A percentile compares a stretch with the other conserved stretches of the same genome.
phyloP scores from a whole-genome alignment of 306 rosid species.

The Gynostemma pentaphyllum region DNA sequence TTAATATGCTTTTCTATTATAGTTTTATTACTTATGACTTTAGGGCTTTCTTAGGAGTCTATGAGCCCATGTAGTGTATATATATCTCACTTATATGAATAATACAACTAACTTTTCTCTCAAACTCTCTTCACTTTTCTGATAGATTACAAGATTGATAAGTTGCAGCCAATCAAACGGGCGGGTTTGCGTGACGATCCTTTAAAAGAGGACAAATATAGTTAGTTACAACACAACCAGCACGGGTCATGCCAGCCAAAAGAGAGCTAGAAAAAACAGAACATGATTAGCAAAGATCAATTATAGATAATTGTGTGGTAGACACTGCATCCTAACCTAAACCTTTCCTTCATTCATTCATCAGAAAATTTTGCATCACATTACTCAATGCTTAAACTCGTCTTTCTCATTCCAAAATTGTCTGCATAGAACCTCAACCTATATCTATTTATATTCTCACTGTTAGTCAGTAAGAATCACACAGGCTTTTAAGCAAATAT shows the following conservation, averaged over 20 bases:
- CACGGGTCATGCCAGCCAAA: not conserved
- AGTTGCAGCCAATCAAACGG: not conserved
- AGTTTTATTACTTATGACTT: too few species aligned
- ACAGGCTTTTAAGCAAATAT: conserved; percentile 17
- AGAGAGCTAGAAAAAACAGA: not conserved
- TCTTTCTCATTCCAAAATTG: not conserved
- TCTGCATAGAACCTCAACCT: not conserved
- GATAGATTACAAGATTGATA: too few species aligned
- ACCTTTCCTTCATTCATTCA: not conserved
- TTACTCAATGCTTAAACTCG: not conserved
- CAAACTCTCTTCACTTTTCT: too few species aligned
- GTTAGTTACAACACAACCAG: not conserved
- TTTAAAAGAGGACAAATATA: not conserved
- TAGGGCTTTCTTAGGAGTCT: too few species aligned
- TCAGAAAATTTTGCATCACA: not conserved
- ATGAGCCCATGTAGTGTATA: too few species aligned
- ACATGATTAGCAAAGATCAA: not conserved
- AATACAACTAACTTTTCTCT: too few species aligned
- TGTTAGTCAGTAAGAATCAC: conserved; percentile 3
- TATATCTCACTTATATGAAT: too few species aligned
- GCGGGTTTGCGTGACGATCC: not conserved
- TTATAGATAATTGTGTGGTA: not conserved
- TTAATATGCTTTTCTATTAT: too few species aligned
- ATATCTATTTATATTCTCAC: not conserved
- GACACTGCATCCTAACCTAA: not conserved